Percentiles rank a stretch among this genome's conserved stretches.
phyloP scores from a whole-genome alignment of 495 filamentous ascomycete genomes.

The Aspergillus wentii region DNA sequence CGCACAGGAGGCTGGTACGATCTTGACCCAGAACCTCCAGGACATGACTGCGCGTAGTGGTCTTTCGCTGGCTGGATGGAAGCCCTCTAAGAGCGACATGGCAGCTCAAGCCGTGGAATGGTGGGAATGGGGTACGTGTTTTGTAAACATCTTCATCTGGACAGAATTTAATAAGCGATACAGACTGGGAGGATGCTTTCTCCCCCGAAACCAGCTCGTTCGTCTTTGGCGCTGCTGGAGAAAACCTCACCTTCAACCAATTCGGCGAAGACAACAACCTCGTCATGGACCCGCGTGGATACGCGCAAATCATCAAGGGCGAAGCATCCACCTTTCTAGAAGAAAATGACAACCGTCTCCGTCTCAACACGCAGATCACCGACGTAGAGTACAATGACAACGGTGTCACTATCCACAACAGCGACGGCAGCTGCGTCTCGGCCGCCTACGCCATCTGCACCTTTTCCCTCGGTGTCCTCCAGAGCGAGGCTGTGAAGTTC shows the following conservation, averaged over 20 bases:
- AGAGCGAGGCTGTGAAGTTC: slow-evolving; percentile 59
- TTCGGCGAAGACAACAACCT: slow-evolving; percentile 60
- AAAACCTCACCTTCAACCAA: slow-evolving; percentile 45
- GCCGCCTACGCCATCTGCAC: slow-evolving; percentile 57
- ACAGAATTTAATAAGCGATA: slow-evolving; percentile 13
- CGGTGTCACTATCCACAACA: slow-evolving; percentile 53
- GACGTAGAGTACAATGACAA: slow-evolving; percentile 49
- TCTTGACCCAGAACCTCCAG: slow-evolving; percentile 56
- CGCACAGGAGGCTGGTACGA: slow-evolving; percentile 52
- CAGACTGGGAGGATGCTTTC: slow-evolving; percentile 53
- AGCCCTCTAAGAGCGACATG: slow-evolving; percentile 52
- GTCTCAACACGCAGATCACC: slow-evolving; percentile 56
- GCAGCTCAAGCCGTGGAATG: slow-evolving; percentile 59
- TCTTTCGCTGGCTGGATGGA: slow-evolving; percentile 59
- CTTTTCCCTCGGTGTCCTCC: slow-evolving; percentile 65
- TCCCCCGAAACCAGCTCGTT: slow-evolving; percentile 44
- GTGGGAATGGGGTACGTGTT: slow-evolving; percentile 52
- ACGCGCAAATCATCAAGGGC: slow-evolving; percentile 54
- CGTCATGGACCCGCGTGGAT: slow-evolving; percentile 64
- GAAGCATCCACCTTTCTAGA: slow-evolving; percentile 60
- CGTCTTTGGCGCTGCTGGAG: slow-evolving; percentile 36
- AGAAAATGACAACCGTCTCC: slow-evolving; percentile 51
- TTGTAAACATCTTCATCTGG: background rate
- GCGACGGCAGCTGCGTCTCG: slow-evolving; percentile 53
- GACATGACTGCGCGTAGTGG: slow-evolving; percentile 59